Conservation (phyloP, 2,329 filamentous ascomycete species). For the Talaromyces marneffei region DNA sequence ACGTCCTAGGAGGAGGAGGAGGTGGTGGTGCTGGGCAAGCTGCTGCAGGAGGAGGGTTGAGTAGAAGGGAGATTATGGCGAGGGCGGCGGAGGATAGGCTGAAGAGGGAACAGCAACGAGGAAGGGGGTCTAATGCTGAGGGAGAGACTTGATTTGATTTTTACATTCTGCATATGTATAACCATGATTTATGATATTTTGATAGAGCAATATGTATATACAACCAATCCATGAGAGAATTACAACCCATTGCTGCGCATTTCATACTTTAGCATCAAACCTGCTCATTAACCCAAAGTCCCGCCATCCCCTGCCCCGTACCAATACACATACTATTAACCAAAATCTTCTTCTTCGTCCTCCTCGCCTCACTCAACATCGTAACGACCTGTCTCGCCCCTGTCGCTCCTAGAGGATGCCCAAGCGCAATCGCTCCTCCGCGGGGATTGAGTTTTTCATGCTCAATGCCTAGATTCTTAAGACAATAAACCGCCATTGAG, state of each 20-base stretch:
- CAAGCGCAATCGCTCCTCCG: constrained; percentile 86
- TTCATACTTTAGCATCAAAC: background rate
- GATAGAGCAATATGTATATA: background rate
- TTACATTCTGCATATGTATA: background rate
- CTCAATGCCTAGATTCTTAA: constrained; percentile 59
- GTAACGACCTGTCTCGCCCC: constrained; percentile 88
- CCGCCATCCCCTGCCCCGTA: constrained; percentile 62
- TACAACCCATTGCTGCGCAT: background rate
- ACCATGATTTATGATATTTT: background rate
- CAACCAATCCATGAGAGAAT: background rate
- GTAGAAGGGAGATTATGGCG: constrained; percentile 67
- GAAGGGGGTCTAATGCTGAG: constrained; percentile 20
- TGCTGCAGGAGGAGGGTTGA: constrained; percentile 37
- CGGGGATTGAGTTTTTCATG: constrained; percentile 80
- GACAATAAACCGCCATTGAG: constrained; percentile 94
- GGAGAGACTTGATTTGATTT: background rate
- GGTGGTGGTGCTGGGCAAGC: constrained; percentile 13
- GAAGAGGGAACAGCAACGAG: constrained; percentile 45
- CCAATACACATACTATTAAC: constrained; percentile 86
- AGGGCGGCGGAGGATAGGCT: constrained; percentile 65
- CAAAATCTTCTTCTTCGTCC: constrained; percentile 82
- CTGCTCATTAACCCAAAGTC: constrained; percentile 61
- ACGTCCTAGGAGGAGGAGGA: constrained; percentile 53
- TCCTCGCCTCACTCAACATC: constrained; percentile 74
- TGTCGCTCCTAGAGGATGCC: constrained; percentile 85